Conservation (phyloP, 371 early-diverging fungal genomes). For the Mucor velutinosus region DNA sequence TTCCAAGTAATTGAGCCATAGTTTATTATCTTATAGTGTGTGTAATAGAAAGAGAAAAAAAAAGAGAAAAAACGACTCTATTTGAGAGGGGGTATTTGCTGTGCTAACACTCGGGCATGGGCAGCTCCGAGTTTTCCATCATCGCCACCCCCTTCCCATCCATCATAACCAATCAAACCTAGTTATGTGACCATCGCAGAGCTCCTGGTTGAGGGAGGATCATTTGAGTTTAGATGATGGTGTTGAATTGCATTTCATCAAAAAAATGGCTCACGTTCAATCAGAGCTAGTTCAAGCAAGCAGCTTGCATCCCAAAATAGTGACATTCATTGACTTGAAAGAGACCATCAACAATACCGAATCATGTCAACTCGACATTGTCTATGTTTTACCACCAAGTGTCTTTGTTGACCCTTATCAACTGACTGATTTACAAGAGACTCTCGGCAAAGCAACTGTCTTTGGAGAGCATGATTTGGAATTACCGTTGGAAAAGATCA, state of each 20-base stretch:
- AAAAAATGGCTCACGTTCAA: slow-evolving; percentile 8
- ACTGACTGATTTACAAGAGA: slow-evolving; percentile 18
- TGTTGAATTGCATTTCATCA: neutral
- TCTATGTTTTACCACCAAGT: slow-evolving; percentile 46
- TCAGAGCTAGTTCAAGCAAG: slow-evolving; percentile 20
- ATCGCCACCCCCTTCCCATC: neutral
- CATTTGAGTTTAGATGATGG: neutral
- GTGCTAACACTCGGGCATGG: neutral
- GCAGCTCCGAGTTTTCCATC: neutral
- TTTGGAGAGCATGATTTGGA: slow-evolving; percentile 53
- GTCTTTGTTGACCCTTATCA: slow-evolving; percentile 55
- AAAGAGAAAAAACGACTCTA: neutral
- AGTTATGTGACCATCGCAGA: neutral
- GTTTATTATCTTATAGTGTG: neutral
- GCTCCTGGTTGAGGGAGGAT: neutral
- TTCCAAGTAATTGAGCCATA: slow-evolving; percentile 54
- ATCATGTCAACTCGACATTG: slow-evolving; percentile 34
- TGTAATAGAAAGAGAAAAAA: neutral
- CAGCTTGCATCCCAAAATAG: slow-evolving; percentile 48
- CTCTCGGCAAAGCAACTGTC: slow-evolving; percentile 21
- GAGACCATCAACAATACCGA: neutral
- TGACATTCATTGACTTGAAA: slow-evolving; percentile 15
- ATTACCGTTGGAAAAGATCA: slow-evolving; percentile 43
- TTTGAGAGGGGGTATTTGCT: neutral
- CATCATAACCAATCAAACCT: neutral